phyloP scores from a whole-genome alignment of 2,329 filamentous ascomycete genomes.

The Aspergillus novofumigatus region DNA sequence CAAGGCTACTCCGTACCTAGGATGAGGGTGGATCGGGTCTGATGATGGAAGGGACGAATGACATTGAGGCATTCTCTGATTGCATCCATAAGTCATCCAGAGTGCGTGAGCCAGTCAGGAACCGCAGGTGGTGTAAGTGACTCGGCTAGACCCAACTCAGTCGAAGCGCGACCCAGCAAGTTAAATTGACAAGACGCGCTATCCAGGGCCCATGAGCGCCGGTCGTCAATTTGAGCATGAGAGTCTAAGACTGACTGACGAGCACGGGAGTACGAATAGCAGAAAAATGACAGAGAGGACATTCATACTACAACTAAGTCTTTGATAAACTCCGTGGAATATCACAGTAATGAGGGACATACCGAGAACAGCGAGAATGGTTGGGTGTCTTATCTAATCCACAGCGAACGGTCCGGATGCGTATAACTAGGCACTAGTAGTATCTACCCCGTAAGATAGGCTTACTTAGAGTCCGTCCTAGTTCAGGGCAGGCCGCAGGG shows the following conservation, averaged over 20 bases:
- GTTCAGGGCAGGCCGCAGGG: neutral
- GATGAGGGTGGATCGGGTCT: neutral
- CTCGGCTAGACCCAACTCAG: neutral
- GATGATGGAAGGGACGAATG: neutral
- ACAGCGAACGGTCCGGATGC: constrained; percentile 1
- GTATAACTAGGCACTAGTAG: neutral
- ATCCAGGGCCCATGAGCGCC: constrained; percentile 6
- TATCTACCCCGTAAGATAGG: no score
- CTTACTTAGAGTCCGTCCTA: neutral
- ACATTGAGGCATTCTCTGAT: neutral
- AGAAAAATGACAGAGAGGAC: neutral
- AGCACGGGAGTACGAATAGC: neutral
- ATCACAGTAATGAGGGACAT: neutral
- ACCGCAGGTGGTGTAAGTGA: neutral
- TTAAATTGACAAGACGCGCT: constrained; percentile 18
- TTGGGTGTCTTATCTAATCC: neutral
- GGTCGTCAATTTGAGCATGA: neutral
- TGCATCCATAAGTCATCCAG: neutral
- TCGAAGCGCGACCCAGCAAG: constrained; percentile 13
- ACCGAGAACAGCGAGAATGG: constrained; percentile 2
- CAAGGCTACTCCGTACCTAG: neutral
- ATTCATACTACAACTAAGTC: neutral
- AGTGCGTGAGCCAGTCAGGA: neutral
- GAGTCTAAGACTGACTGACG: neutral
- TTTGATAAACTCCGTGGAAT: neutral